Conservation (phyloP, 306 rosid species). For the Prunus dulcis region DNA sequence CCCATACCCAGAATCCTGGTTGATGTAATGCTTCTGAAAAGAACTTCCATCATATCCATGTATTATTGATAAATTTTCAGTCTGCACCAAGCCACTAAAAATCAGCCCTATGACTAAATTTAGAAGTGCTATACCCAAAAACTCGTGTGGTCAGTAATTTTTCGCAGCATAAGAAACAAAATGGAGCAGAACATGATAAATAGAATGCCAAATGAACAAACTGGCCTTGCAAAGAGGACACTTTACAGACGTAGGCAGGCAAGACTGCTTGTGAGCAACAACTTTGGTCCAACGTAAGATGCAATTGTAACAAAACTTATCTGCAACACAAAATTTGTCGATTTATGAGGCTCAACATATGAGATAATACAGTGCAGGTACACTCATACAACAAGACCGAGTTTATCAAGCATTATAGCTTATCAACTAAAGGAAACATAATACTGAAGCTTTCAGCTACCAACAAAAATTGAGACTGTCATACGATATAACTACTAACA, state of each 20-base stretch:
- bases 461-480: neutral
- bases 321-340: constrained; percentile 43
- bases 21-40: constrained; percentile 57
- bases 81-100: constrained; percentile 33
- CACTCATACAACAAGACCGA: neutral
- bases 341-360: neutral
- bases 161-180: neutral
- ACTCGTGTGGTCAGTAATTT: too few species aligned
- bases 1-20: constrained; percentile 49
- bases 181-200: constrained; percentile 1
- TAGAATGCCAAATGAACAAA: constrained; percentile 7
- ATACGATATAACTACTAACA: too few species aligned
- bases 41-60: constrained; percentile 61
- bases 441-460: neutral
- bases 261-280: constrained; percentile 46
- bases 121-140: neutral
- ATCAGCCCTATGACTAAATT: neutral
- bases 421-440: neutral
- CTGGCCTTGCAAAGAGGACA: constrained; percentile 95
- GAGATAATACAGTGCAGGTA: neutral
- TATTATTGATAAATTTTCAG: constrained; percentile 56
- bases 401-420: neutral
- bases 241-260: constrained; percentile 49
- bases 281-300: constrained; percentile 88
- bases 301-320: constrained; percentile 81